Evolutionary conservation across 228 moss, liverwort and hornwort species (phyloP), one percentile per base, ranked within the genome.

Genomic region (Sphagnum magellanicum): DNA sequence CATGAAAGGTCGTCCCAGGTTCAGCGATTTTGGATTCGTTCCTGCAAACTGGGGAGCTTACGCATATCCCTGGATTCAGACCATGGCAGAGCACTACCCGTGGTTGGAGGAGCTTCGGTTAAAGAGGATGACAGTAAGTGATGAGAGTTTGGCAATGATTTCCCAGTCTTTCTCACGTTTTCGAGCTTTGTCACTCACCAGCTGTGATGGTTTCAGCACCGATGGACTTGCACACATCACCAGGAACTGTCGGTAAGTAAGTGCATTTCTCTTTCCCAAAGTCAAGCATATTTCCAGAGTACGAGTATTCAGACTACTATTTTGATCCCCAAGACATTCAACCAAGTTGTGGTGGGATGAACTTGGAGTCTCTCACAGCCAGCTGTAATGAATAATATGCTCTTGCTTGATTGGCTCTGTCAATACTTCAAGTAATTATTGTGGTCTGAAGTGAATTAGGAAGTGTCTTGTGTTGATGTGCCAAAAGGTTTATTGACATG

Each of bases 171-270:
- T 97, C 66, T 88, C 90, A 14, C 84, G 75, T 71, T 97, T 97
- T 66, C 89, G 85, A 59, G 76, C 82, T 13, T 73, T 97, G 4
- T 76, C 77, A 2, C 90, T 97, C 46, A 88, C 81, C 48, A 83
- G 85, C 68, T 97, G 97, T 73, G 93, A 93, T 66, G 93, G 97
- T 16, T 93, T 97, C 82, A 89, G 90, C 59, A 90, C 93, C n/a
- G 90, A 91, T 11, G 97, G 97, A 4, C 84, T 97, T 5, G 72
- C 87, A 48, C 81, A 78, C 55, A 84, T 97, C 63, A 87, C 91
- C 9, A 76, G 79, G 62, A 72, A 64, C 63, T 97, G 97, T 83
- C 79, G 89, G 97, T 96, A 75, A 12, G 76, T 50, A 13, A n/a
- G 47, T 67, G 8, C 5, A 49, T 49, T 66, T 73, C 17, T 68